These are phyloP conservation scores for Mycoemilia scoparia DNA, from an alignment of 192 early-diverging fungal genomes.

Conservation along the genomic window DNA sequence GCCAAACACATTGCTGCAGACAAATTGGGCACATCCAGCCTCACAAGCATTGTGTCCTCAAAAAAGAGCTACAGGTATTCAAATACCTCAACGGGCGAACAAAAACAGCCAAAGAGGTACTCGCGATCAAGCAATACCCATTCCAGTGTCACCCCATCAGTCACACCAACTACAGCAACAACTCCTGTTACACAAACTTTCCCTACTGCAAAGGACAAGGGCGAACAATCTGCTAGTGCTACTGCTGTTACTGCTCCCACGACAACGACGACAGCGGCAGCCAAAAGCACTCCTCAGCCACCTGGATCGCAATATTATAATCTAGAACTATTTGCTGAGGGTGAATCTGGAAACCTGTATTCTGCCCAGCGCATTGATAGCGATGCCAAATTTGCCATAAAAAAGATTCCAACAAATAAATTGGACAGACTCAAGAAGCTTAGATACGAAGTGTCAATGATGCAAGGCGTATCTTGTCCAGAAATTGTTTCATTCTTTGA, in stretches of 20 bases:
- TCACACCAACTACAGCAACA: background rate
- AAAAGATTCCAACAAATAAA: no score
- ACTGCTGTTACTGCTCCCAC: slow-evolving; percentile 5
- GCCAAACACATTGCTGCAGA: no score
- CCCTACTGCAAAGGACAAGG: slow-evolving; percentile 2
- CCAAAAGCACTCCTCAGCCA: slow-evolving; percentile 1
- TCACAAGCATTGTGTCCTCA: no score
- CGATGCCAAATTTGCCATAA: slow-evolving; percentile 18
- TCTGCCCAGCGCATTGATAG: slow-evolving; percentile 13
- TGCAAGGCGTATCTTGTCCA: no score
- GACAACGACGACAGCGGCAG: background rate
- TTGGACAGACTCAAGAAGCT: no score
- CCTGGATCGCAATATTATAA: slow-evolving; percentile 5
- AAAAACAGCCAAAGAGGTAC: no score
- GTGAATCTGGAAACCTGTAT: slow-evolving; percentile 30
- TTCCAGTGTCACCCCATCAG: no score
- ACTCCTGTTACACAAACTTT: slow-evolving; percentile 5
- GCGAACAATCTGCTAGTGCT: slow-evolving; percentile 9
- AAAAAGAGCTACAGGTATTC: no score
- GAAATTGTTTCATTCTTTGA: slow-evolving; percentile 32
- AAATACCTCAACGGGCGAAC: no score
- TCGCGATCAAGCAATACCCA: no score
- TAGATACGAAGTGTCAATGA: no score
- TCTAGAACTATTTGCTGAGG: slow-evolving; percentile 31
- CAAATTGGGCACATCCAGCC: no score